Percentiles rank a stretch among this genome's conserved stretches.
Conservation (phyloP, 345 rosid species). For the Gossypium raimondii region DNA sequence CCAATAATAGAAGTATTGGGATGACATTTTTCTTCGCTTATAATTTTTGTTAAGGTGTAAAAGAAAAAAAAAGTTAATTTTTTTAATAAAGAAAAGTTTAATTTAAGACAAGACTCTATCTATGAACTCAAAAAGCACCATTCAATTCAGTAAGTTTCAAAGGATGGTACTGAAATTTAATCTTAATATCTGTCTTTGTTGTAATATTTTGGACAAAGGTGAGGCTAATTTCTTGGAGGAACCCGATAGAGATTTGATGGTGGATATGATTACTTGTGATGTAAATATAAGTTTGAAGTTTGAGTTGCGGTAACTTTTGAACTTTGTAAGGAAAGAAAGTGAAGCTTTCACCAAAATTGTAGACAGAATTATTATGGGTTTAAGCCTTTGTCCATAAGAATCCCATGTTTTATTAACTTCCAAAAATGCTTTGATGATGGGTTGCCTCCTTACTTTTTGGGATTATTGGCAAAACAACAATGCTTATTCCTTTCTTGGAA, state of each 20-base stretch:
- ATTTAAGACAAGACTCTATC: too few species aligned
- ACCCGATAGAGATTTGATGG: background rate
- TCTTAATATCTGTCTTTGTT: too few species aligned
- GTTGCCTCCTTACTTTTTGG: background rate
- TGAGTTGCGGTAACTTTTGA: background rate
- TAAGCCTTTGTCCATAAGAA: conserved; percentile 8
- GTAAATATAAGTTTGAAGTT: background rate
- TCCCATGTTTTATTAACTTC: background rate
- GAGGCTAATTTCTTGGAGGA: too few species aligned
- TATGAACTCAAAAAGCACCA: too few species aligned
- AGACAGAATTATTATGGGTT: conserved; percentile 6
- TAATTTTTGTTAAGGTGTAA: too few species aligned
- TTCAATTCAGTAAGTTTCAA: too few species aligned
- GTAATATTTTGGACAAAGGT: too few species aligned
- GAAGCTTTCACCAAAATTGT: background rate
- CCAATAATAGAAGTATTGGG: too few species aligned
- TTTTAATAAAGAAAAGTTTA: too few species aligned
- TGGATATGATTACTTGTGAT: background rate
- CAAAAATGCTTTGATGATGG: conserved; percentile 8
- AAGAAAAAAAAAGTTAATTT: too few species aligned
- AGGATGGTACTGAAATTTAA: too few species aligned
- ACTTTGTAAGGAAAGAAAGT: background rate
- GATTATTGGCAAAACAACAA: background rate
- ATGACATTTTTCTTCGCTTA: too few species aligned
- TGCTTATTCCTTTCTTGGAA: conserved; percentile 1